Evolutionary conservation across 1,284 basidiomycete genomes (phyloP), one percentile per base, ranked within the genome.

Genomic region (Cystobasidium slooffiae): DNA sequence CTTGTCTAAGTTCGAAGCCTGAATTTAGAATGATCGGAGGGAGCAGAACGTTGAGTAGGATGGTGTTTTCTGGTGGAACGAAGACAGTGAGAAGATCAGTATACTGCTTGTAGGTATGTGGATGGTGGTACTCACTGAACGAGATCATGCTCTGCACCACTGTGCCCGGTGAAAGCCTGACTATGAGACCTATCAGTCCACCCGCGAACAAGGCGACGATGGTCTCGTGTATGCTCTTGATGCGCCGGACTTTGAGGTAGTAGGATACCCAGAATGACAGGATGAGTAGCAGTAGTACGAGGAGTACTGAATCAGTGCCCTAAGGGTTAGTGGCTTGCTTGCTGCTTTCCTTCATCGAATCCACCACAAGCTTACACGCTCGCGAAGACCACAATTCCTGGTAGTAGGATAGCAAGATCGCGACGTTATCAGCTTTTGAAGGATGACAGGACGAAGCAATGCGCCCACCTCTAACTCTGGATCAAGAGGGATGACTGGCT

Each of bases 1-100:
- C 93, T 85, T 97, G 94, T 81, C 96, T 95, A 68, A 99, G 87
- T 83, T 97, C 94, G 83, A 98, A 99, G 6, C 96, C 96, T 6
- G 94, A 97, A 81, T 97, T 96, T 53, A 99, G 86, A 81, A 99
- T 99, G 82, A 99, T 99, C 0, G 96, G 97, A 1, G 97, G 97
- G 1, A 99, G 88, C 10, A 99, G 86, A 10, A 98, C 87, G 83
- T 99, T 99, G 86, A 99, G 96, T 87, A 99, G 97, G 72, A 99
- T 86, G 3, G 95, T 98, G 81, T 97, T 94, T 83, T 93, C 94
- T 86, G 70, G 6, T 22, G 46, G 43, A 41, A 22, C 97, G 97
- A 37, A n/a, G n/a, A 20, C 92, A 92, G 92, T 94, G 79, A 7
- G 72, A 49, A 65, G 39, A 14, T 64, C 22, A 46, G 41, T 18